phyloP scores from a whole-genome alignment of 257 asterid genomes.

The Apocynum venetum region DNA sequence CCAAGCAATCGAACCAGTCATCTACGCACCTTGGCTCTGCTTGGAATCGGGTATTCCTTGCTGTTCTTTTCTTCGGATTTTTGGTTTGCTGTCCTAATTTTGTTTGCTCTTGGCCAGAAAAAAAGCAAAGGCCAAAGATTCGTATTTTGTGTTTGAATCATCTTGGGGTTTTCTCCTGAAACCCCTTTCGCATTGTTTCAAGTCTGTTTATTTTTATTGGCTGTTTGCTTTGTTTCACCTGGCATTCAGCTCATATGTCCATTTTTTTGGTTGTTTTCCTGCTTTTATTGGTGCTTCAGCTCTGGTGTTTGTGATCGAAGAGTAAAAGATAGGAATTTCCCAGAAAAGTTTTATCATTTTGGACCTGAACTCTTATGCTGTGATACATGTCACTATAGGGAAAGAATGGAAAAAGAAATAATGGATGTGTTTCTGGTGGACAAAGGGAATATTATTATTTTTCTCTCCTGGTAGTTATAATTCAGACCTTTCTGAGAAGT shows the following conservation, averaged over 20 bases:
- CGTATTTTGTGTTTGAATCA: neutral
- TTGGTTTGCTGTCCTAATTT: neutral
- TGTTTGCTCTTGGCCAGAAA: neutral
- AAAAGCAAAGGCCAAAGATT: neutral
- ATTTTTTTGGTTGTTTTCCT: neutral
- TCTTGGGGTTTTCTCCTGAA: neutral
- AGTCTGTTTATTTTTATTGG: neutral
- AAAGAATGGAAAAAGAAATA: neutral
- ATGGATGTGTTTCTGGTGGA: neutral
- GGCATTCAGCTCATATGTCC: neutral
- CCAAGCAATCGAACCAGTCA: conserved; percentile 22
- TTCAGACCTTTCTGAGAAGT: neutral
- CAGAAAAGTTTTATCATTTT: neutral
- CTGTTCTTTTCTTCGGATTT: neutral
- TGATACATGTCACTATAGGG: neutral
- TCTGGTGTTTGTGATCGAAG: neutral
- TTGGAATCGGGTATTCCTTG: conserved; percentile 32
- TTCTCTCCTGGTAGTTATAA: too few species aligned
- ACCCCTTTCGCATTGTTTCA: neutral
- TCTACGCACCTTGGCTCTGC: conserved; percentile 34
- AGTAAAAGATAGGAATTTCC: neutral
- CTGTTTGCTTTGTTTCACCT: neutral
- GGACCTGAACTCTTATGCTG: neutral
- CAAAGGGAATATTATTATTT: neutral
- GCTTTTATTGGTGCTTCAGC: neutral